A percentile compares a stretch with the other conserved stretches of the same genome.
Evolutionary conservation across 2,329 filamentous ascomycete species (phyloP).

Genomic region (Sphaceloma murrayae): DNA sequence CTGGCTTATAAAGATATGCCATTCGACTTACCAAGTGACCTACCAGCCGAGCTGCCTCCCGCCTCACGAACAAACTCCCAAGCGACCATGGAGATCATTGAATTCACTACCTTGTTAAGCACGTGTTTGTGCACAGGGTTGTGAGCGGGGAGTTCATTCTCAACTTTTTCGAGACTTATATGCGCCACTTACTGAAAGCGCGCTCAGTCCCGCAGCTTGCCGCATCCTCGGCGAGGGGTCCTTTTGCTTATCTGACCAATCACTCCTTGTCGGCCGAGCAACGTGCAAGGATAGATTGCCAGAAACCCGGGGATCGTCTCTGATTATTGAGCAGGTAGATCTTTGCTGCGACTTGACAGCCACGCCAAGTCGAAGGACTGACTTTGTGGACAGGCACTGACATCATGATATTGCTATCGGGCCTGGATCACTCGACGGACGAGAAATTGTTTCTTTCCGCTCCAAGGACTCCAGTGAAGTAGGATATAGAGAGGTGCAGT

Average conservation of each 20-base stretch:
- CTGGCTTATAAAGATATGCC: too few relatives aligned
- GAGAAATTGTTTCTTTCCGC: too few relatives aligned
- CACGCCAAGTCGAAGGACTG: too few relatives aligned
- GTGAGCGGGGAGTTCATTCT: conserved; percentile 5
- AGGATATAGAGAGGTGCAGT: too few relatives aligned
- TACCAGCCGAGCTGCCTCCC: not conserved
- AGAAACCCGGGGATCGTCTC: too few relatives aligned
- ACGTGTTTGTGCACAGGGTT: conserved; percentile 6
- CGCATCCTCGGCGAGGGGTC: conserved; percentile 7
- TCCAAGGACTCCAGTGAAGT: too few relatives aligned
- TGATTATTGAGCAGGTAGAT: too few relatives aligned
- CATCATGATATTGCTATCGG: too few relatives aligned
- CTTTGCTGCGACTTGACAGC: too few relatives aligned
- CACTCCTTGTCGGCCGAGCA: conserved; percentile 2
- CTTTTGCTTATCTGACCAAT: conserved; percentile 3
- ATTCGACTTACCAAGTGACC: not conserved
- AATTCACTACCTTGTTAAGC: not conserved
- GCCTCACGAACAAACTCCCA: conserved; percentile 2
- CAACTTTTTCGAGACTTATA: conserved; percentile 1
- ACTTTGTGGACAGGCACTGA: too few relatives aligned
- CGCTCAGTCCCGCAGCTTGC: conserved; percentile 1
- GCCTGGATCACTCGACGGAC: too few relatives aligned
- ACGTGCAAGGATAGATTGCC: too few relatives aligned
- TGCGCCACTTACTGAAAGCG: conserved; percentile 10
- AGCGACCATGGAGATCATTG: conserved; percentile 8